These are phyloP conservation scores for Cenchrus purpureus DNA, from an alignment of 176 grass and related monocot genomes.

Conservation along the genomic window DNA sequence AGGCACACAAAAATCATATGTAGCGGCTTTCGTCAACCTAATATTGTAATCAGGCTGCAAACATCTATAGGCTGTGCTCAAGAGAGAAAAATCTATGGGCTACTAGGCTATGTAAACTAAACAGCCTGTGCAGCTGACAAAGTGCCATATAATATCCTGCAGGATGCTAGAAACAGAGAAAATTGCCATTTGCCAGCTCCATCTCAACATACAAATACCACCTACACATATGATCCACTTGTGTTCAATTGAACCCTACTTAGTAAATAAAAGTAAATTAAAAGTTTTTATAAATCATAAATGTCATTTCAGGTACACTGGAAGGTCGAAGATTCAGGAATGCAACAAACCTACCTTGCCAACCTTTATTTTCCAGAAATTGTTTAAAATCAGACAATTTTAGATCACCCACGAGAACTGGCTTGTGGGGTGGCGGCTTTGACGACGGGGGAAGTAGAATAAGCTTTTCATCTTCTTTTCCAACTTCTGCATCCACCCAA, in stretches of 20 bases:
- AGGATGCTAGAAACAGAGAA: neutral
- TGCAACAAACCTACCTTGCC: slow-evolving; percentile 64
- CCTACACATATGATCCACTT: neutral
- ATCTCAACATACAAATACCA: neutral
- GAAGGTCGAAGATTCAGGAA: neutral
- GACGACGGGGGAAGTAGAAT: slow-evolving; percentile 72
- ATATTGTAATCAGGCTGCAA: neutral
- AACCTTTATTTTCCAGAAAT: slow-evolving; percentile 78
- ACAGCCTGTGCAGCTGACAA: neutral
- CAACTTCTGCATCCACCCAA: slow-evolving; percentile 76
- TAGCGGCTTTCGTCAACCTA: neutral
- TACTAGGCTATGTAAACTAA: neutral
- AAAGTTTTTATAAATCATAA: neutral
- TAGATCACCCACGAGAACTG: slow-evolving; percentile 88
- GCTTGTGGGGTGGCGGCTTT: slow-evolving; percentile 67
- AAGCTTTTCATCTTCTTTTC: slow-evolving; percentile 72
- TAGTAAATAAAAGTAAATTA: neutral
- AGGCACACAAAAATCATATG: neutral
- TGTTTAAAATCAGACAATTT: slow-evolving; percentile 94
- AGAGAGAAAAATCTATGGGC: neutral
- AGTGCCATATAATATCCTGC: neutral
- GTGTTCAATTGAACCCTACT: neutral
- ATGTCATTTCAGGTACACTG: slow-evolving; percentile 1
- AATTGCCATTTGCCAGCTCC: neutral
- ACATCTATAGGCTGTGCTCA: neutral